Base-by-base conservation (phyloP, 768 basidiomycete genomes). In the Calvatia gigantea region DNA sequence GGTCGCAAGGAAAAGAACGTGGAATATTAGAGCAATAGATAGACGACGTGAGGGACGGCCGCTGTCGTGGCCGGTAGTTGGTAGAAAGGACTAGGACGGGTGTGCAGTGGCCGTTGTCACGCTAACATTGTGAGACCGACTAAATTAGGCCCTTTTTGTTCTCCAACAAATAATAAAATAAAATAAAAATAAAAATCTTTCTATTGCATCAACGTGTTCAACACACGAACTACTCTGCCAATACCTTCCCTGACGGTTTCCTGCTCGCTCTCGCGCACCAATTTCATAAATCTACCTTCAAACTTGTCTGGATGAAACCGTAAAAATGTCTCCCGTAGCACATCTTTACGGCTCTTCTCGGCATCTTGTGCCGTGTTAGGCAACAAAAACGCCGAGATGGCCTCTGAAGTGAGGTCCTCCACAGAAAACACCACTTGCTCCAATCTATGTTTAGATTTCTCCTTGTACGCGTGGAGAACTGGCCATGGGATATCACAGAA, bases 291-390 rank as follows among this genome's bases (percentile, higher is more conserved):
- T 31, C 89, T 77, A 17, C 89, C 86, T 65, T 91, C 86, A 51
- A 90, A 90, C 65, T 91, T 91, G 68, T 91, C 89, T 1, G 89
- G 89, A 64, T 91, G 89, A 65, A 87, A 91, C 17, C 87, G 83
- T 23, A 89, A 67, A 62, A 89, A 75, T 0, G 85, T 77, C 68
- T 89, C 87, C 61, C 85, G 74, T 42, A 89, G 62, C 58, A 76
- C 84, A 17, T 89, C 85, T 64, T 80, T 85, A 45, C 76, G 71
- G 31, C 73, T 74, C 64, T 76, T 81, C 67, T 74, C 80, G 31
- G 67, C 65, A 19, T 56, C 56, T 17, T 70, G 19, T 33, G 27
- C 47, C 38, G 46, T 53, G 41, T 46, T 19, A 2, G 77, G 73
- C 35, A 87, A 61, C 19, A 91, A 68, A 63, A 91, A 91, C 6